Percentiles rank a stretch among this genome's conserved stretches.
Evolutionary conservation across 495 filamentous ascomycete genomes (phyloP).

Genomic region (Penicillium atrosanguineum): DNA sequence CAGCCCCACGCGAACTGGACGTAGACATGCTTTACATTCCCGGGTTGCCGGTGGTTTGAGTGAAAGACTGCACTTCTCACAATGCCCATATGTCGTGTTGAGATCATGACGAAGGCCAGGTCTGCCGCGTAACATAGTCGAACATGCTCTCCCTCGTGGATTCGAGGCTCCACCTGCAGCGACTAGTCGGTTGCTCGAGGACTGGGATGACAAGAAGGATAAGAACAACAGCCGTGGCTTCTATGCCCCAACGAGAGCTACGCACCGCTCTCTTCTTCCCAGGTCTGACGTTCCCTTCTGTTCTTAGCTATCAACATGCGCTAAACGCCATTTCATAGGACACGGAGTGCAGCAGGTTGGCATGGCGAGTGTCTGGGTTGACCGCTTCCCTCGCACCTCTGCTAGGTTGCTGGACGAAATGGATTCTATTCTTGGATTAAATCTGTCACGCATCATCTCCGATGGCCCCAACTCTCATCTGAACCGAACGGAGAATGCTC

Average conservation of each 20-base stretch:
- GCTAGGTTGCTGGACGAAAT: slow-evolving; percentile 74
- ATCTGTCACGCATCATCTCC: slow-evolving; percentile 73
- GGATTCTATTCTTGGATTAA: slow-evolving; percentile 66
- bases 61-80: slow-evolving; percentile 3
- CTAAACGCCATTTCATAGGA: slow-evolving; percentile 48
- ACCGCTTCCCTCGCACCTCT: slow-evolving; percentile 75
- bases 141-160: slow-evolving; percentile 17
- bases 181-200: not conserved
- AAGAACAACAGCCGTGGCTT: slow-evolving; percentile 2
- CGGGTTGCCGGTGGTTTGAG: not conserved
- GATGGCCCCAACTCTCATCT: slow-evolving; percentile 72
- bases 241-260: slow-evolving; percentile 29
- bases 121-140: slow-evolving; percentile 11
- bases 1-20: slow-evolving; percentile 13
- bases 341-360: slow-evolving; percentile 94
- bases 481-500: slow-evolving; percentile 80
- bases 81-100: slow-evolving; percentile 17
- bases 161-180: not conserved
- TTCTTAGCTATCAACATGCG: not conserved
- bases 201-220: not conserved
- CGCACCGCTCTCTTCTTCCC: slow-evolving; percentile 84
- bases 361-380: slow-evolving; percentile 83
- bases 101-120: slow-evolving; percentile 17
- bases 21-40: slow-evolving; percentile 2
- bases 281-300: slow-evolving; percentile 46